phyloP scores from a whole-genome alignment of 306 rosid species.

The Elaeagnus macrophylla region DNA sequence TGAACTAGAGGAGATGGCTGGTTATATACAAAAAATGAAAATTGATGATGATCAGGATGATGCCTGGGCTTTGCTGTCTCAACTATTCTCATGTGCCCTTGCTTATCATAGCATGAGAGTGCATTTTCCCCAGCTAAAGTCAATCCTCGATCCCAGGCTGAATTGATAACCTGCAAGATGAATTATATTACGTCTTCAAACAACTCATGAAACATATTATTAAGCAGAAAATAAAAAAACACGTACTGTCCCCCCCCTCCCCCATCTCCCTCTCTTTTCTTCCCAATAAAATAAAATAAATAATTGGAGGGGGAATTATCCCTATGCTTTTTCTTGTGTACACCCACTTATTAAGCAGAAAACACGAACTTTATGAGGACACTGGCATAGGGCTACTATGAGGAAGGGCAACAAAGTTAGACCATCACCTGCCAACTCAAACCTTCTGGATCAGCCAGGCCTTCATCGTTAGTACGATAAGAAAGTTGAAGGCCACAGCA shows the following conservation, averaged over 20 bases:
- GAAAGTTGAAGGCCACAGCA: slow-evolving; percentile 63
- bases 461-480: slow-evolving; percentile 55
- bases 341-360: slow-evolving; percentile 7
- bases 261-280: too few species aligned
- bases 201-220: slow-evolving; percentile 1
- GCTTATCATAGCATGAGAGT: slow-evolving; percentile 63
- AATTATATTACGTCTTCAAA: slow-evolving; percentile 3
- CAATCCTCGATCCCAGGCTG: slow-evolving; percentile 81
- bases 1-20: slow-evolving; percentile 61
- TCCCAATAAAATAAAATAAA: too few species aligned
- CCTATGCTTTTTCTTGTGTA: too few species aligned
- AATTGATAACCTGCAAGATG: slow-evolving; percentile 54
- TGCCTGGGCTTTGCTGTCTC: slow-evolving; percentile 82
- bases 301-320: too few species aligned
- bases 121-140: slow-evolving; percentile 79
- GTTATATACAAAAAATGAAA: slow-evolving; percentile 66
- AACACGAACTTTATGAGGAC: slow-evolving; percentile 3
- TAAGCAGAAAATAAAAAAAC: neutral
- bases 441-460: slow-evolving; percentile 79
- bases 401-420: slow-evolving; percentile 11
- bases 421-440: slow-evolving; percentile 83
- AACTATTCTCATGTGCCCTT: slow-evolving; percentile 60
- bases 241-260: neutral
- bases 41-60: slow-evolving; percentile 80
- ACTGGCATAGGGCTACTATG: slow-evolving; percentile 1